Conservation (phyloP, 1,139 yeast genomes). For the Suhomyces maxii region DNA sequence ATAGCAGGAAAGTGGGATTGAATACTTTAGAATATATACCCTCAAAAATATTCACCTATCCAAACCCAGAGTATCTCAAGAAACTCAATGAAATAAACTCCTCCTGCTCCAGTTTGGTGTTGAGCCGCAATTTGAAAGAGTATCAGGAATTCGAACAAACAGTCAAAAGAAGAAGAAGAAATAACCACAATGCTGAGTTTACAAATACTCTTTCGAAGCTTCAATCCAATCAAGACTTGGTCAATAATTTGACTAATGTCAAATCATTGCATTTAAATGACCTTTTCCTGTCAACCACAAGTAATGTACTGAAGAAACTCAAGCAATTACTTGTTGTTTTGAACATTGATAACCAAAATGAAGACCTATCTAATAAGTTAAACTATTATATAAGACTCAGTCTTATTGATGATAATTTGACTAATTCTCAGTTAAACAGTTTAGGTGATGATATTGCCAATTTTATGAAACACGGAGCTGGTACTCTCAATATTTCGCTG, state of each 20-base stretch:
- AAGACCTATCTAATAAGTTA: conserved; percentile 11
- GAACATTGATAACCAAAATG: neutral
- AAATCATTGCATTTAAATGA: conserved; percentile 16
- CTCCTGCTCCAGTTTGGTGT: conserved; percentile 16
- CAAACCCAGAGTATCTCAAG: conserved; percentile 17
- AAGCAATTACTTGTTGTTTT: conserved; percentile 3
- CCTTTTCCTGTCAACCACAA: conserved; percentile 8
- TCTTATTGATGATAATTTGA: conserved; percentile 19
- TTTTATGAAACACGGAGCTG: conserved; percentile 12
- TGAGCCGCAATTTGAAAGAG: conserved; percentile 17
- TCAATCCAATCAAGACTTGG: conserved; percentile 16
- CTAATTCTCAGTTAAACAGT: conserved; percentile 13
- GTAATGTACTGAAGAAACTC: neutral
- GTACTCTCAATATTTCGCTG: conserved; percentile 15
- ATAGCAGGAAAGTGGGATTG: conserved; percentile 8
- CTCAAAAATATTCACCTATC: conserved; percentile 23
- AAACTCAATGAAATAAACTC: conserved; percentile 9
- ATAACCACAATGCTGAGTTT: neutral
- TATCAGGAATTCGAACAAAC: conserved; percentile 14
- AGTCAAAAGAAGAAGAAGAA: conserved; percentile 8
- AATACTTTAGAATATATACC: conserved; percentile 21
- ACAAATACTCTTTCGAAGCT: neutral
- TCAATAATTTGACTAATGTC: conserved; percentile 18
- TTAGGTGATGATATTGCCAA: conserved; percentile 11
- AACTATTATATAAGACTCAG: conserved; percentile 21